Percentiles rank a stretch among this genome's conserved stretches.
Evolutionary conservation across 495 filamentous ascomycete species (phyloP).

Genomic region (Aspergillus asperescens): DNA sequence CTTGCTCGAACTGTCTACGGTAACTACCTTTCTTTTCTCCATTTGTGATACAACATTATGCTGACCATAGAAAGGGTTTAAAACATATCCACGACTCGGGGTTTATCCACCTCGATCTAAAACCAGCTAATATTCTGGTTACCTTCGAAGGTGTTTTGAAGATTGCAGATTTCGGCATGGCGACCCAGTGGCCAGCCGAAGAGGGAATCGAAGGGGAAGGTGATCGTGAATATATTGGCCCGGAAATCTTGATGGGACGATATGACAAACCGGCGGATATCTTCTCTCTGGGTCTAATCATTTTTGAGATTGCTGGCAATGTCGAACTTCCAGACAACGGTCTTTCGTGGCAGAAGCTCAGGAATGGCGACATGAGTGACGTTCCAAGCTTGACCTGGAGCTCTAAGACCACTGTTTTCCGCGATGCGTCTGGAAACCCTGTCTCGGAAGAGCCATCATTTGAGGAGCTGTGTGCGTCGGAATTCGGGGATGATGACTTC

Average conservation of each 20-base stretch:
- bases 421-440: conserved; percentile 71
- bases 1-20: conserved; percentile 71
- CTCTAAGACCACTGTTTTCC: conserved; percentile 60
- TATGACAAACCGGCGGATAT: conserved; percentile 90
- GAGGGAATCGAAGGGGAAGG: conserved; percentile 81
- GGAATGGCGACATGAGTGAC: conserved; percentile 79
- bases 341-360: conserved; percentile 77
- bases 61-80: conserved; percentile 57
- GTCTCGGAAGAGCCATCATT: conserved; percentile 44
- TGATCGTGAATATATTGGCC: conserved; percentile 91
- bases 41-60: conserved; percentile 24
- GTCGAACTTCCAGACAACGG: conserved; percentile 89
- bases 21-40: conserved; percentile 28
- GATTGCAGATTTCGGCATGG: conserved; percentile 94
- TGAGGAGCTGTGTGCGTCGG: conserved; percentile 48
- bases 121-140: conserved; percentile 91
- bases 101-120: conserved; percentile 90
- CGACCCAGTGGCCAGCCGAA: conserved; percentile 69
- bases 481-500: conserved; percentile 44
- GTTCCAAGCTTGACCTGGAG: conserved; percentile 79
- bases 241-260: conserved; percentile 76
- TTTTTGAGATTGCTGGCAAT: conserved; percentile 90
- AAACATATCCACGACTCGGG: conserved; percentile 81
- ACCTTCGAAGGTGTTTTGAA: conserved; percentile 87
- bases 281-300: conserved; percentile 87